phyloP scores from a whole-genome alignment of 768 basidiomycete species.

The Russula dissimulans region DNA sequence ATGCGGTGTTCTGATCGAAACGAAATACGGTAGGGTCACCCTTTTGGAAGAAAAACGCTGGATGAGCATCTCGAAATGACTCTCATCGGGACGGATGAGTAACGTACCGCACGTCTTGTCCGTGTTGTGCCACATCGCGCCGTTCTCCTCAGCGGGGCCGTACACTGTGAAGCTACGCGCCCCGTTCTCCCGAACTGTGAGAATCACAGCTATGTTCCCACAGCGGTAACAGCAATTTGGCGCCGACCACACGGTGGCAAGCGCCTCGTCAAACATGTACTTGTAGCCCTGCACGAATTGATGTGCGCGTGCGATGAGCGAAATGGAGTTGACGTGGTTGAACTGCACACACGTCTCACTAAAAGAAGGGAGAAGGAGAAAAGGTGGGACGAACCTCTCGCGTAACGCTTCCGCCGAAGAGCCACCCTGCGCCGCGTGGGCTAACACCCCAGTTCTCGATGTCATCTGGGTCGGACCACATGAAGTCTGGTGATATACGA shows the following conservation, averaged over 20 bases:
- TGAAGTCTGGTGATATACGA: constrained; percentile 51
- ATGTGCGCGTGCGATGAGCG: constrained; percentile 88
- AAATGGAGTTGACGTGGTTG: constrained; percentile 83
- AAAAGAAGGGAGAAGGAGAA: neutral
- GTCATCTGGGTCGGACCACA: constrained; percentile 98
- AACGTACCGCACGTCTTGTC: constrained; percentile 60
- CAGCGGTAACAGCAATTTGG: constrained; percentile 83
- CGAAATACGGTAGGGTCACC: constrained; percentile 41
- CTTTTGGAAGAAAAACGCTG: constrained; percentile 27
- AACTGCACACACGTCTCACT: constrained; percentile 40
- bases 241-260: constrained; percentile 90
- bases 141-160: constrained; percentile 83
- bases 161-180: constrained; percentile 71
- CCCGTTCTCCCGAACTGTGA: constrained; percentile 69
- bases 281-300: constrained; percentile 96
- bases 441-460: constrained; percentile 96
- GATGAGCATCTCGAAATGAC: neutral
- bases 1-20: constrained; percentile 24
- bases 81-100: neutral
- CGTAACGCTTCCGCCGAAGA: constrained; percentile 83
- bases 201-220: constrained; percentile 86
- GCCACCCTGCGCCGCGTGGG: constrained; percentile 92
- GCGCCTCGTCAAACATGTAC: constrained; percentile 90
- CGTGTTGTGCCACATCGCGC: constrained; percentile 64
- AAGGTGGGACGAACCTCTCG: constrained; percentile 57